Conservation (phyloP, 305 asterid genomes). For the Rubia peregrina region DNA sequence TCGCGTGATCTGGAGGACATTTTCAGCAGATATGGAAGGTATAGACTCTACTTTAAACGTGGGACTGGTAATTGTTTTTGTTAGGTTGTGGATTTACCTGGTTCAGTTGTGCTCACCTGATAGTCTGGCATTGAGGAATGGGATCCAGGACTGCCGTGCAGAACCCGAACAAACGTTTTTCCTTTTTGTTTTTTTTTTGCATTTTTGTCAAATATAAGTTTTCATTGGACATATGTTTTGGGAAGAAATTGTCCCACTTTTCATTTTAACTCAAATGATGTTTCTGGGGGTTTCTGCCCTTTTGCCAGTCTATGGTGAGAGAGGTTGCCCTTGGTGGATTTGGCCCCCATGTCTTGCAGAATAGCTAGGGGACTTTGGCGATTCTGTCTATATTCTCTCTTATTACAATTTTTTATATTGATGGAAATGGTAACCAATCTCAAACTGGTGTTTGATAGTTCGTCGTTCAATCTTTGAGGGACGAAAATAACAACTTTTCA, state of each 20-base stretch:
- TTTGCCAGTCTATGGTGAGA: conserved; percentile 56
- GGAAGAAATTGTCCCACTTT: conserved; percentile 27
- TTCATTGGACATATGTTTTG: conserved; percentile 20
- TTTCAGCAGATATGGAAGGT: conserved; percentile 95
- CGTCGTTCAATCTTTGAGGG: conserved; percentile 36
- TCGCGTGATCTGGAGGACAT: conserved; percentile 86
- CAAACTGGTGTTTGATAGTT: conserved; percentile 46
- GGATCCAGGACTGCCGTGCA: conserved; percentile 10
- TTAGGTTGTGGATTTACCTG: background rate
- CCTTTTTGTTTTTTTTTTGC: background rate
- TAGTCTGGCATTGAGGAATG: conserved; percentile 1
- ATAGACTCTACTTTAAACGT: conserved; percentile 11
- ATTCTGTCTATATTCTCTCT: conserved; percentile 40
- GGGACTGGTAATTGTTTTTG: background rate
- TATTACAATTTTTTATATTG: conserved; percentile 42
- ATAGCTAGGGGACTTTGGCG: conserved; percentile 45
- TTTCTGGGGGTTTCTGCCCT: conserved; percentile 68
- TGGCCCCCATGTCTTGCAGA: conserved; percentile 39
- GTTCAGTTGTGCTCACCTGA: background rate
- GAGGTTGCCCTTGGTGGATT: conserved; percentile 50
- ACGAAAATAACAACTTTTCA: conserved; percentile 36
- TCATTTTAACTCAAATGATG: conserved; percentile 51
- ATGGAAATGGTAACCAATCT: conserved; percentile 39
- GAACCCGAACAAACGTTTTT: conserved; percentile 10
- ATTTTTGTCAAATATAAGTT: conserved; percentile 19